Percentiles rank a stretch among this genome's conserved stretches.
phyloP scores from a whole-genome alignment of 331 rosid species.

The Prunus yedoensis region DNA sequence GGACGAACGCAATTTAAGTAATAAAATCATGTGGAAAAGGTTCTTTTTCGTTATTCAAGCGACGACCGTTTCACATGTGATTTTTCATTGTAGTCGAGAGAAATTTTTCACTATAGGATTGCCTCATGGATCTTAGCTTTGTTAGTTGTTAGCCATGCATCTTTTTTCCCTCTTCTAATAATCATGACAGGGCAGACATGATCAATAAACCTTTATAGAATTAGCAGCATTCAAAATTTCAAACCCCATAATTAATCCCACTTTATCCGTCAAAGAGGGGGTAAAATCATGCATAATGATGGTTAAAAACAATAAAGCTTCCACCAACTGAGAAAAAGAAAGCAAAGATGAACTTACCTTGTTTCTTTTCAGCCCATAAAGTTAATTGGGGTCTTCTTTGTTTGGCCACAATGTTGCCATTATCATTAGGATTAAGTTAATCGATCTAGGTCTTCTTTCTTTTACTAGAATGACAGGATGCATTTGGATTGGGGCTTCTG shows the following conservation, averaged over 20 bases:
- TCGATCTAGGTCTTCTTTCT: conserved; percentile 11
- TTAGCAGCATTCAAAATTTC: conserved; percentile 18
- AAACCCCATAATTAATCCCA: conserved; percentile 28
- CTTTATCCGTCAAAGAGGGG: conserved; percentile 29
- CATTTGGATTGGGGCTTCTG: conserved; percentile 22
- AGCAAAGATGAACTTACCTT: conserved; percentile 11
- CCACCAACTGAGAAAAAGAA: conserved; percentile 17
- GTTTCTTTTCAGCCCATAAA: conserved; percentile 15
- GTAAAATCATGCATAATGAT: conserved; percentile 21
- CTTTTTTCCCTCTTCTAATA: conserved; percentile 5
- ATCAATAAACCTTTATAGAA: not conserved
- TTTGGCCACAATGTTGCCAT: conserved; percentile 17
- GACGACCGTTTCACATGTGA: not conserved
- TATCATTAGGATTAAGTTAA: conserved; percentile 26
- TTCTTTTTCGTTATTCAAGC: no score
- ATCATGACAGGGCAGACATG: conserved; percentile 15
- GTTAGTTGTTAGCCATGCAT: not conserved
- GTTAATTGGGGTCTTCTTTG: conserved; percentile 8
- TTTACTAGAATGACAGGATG: conserved; percentile 7
- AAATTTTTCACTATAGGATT: not conserved
- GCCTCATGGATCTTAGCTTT: not conserved
- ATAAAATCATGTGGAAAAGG: no score
- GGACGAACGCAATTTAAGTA: no score
- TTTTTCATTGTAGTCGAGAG: not conserved
- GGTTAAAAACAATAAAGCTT: conserved; percentile 26